Conservation (phyloP, 257 asterid species). For the Fraxinus excelsior region DNA sequence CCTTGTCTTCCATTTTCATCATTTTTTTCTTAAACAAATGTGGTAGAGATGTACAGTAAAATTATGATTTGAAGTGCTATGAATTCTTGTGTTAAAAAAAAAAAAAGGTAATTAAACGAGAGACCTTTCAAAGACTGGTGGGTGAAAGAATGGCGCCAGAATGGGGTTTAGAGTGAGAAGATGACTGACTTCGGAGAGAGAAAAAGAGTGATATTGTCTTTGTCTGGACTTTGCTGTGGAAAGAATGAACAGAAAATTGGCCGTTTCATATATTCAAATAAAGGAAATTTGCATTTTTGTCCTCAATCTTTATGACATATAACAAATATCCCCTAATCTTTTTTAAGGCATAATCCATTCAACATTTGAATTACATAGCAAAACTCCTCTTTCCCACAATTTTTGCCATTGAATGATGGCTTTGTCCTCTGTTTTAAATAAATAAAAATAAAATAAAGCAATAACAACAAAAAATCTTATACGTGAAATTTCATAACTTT, state of each 20-base stretch:
- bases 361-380: no score
- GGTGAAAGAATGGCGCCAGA: slow-evolving; percentile 70
- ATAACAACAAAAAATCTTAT: no score
- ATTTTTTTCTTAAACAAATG: background rate
- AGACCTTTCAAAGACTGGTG: slow-evolving; percentile 48
- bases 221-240: slow-evolving; percentile 26
- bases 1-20: slow-evolving; percentile 68
- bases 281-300: no score
- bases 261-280: background rate
- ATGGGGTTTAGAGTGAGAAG: slow-evolving; percentile 40
- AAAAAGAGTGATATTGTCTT: slow-evolving; percentile 38
- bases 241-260: background rate
- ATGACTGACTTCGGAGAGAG: slow-evolving; percentile 4
- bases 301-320: no score
- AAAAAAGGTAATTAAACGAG: background rate
- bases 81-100: background rate
- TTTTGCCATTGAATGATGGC: no score
- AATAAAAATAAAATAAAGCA: no score
- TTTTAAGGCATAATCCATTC: no score
- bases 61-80: background rate
- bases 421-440: no score
- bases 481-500: no score
- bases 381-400: no score
- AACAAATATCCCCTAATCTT: no score
- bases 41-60: background rate